Evolutionary conservation across 2,329 filamentous ascomycete genomes (phyloP).

Genomic region (Leptographium procerum): DNA sequence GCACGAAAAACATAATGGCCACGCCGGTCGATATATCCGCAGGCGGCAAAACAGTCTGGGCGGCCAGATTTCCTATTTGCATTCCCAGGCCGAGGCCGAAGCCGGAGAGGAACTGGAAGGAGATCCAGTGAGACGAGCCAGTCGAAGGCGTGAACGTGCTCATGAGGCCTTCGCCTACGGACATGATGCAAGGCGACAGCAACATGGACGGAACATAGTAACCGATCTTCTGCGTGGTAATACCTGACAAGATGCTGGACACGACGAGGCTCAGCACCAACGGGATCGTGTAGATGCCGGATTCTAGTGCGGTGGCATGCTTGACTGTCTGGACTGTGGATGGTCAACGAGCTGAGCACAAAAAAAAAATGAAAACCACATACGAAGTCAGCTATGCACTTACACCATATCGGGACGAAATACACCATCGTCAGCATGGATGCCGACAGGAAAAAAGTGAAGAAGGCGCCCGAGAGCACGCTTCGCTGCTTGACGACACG

Average conservation of each 20-base stretch:
- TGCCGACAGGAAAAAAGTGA: slow-evolving; percentile 35
- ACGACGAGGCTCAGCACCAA: slow-evolving; percentile 44
- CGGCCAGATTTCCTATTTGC: slow-evolving; percentile 44
- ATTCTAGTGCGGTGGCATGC: slow-evolving; percentile 38
- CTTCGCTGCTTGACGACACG: slow-evolving; percentile 43
- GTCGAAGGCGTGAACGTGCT: slow-evolving; percentile 40
- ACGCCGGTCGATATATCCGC: slow-evolving; percentile 44
- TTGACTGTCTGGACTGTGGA: slow-evolving; percentile 42
- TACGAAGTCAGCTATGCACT: slow-evolving; percentile 15
- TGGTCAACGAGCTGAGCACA: neutral
- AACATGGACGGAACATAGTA: slow-evolving; percentile 51
- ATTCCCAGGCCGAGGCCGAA: slow-evolving; percentile 48
- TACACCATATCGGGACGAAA: slow-evolving; percentile 44
- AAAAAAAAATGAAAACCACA: too few species aligned
- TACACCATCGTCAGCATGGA: slow-evolving; percentile 44
- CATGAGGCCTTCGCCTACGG: slow-evolving; percentile 44
- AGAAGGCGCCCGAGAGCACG: slow-evolving; percentile 35
- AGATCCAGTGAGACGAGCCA: slow-evolving; percentile 43
- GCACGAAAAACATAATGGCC: slow-evolving; percentile 44
- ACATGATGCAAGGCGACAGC: slow-evolving; percentile 34
- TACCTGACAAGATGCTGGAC: slow-evolving; percentile 36
- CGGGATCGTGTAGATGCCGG: slow-evolving; percentile 46
- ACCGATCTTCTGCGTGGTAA: slow-evolving; percentile 38
- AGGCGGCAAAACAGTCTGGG: slow-evolving; percentile 40
- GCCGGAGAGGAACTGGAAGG: slow-evolving; percentile 46